Evolutionary conservation across 768 basidiomycete species (phyloP).

Genomic region (Cystofilobasidium ferigula): DNA sequence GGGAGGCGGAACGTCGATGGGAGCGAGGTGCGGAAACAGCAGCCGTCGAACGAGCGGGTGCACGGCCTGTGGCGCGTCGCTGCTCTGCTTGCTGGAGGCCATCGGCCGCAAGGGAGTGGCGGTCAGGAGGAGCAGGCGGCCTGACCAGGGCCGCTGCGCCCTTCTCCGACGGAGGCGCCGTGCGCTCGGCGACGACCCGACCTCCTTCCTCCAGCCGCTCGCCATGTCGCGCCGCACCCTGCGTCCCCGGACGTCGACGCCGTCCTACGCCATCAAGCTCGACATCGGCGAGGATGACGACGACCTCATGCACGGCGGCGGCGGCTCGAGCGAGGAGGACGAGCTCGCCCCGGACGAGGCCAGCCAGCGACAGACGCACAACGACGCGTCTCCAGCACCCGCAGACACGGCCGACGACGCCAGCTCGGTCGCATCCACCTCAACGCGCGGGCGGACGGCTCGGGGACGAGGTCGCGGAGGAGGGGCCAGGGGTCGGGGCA

Average conservation of each 20-base stretch:
- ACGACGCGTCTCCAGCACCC: background rate
- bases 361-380: background rate
- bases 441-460: background rate
- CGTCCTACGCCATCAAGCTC: background rate
- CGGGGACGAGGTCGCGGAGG: background rate
- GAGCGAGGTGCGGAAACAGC: background rate
- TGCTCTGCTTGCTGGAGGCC: too few relatives aligned
- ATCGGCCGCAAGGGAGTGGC: too few relatives aligned
- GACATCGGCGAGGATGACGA: slow-evolving; percentile 3
- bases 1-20: background rate
- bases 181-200: too few relatives aligned
- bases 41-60: background rate
- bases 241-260: background rate
- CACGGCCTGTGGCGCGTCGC: too few relatives aligned
- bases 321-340: background rate
- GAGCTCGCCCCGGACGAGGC: background rate
- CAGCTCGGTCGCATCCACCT: background rate
- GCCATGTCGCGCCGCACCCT: too few relatives aligned
- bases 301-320: background rate
- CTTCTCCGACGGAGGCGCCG: too few relatives aligned
- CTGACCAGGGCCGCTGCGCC: too few relatives aligned
- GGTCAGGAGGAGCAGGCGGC: too few relatives aligned
- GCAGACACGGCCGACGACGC: background rate
- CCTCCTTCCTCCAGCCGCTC: too few relatives aligned
- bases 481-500: background rate